Conservation (phyloP, 208 protist species). For the Crithidia fasciculata region DNA sequence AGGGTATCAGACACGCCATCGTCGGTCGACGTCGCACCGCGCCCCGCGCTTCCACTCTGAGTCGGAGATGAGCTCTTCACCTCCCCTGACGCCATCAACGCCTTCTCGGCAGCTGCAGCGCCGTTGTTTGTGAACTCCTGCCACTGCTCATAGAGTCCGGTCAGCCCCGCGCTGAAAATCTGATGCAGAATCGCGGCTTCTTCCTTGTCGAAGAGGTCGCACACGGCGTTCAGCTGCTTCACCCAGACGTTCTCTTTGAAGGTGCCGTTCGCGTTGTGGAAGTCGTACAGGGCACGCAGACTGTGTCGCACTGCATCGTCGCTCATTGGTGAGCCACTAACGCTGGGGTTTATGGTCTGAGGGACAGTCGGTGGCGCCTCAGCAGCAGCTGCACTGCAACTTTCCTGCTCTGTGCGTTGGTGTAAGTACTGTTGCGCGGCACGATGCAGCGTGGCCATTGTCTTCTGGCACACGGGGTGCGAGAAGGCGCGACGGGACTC, state of each 20-base stretch:
- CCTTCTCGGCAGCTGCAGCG: slow-evolving; percentile 24
- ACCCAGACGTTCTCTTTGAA: slow-evolving; percentile 2
- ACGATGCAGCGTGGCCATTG: neutral
- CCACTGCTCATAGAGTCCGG: slow-evolving; percentile 12
- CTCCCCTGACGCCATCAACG: slow-evolving; percentile 4
- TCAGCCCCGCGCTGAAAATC: slow-evolving; percentile 13
- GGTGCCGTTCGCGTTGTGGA: neutral
- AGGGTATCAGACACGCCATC: neutral
- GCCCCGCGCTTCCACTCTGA: neutral
- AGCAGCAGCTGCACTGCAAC: neutral
- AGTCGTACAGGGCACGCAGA: slow-evolving; percentile 15
- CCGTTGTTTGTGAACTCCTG: slow-evolving; percentile 29
- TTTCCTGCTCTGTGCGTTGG: neutral
- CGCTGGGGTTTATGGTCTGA: neutral
- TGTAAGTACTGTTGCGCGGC: neutral
- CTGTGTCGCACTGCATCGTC: neutral
- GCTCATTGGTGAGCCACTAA: neutral
- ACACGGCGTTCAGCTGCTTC: slow-evolving; percentile 17
- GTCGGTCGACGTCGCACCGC: neutral
- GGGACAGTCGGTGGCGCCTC: too few species aligned
- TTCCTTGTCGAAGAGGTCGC: slow-evolving; percentile 23
- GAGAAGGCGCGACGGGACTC: neutral
- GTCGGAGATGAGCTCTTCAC: neutral
- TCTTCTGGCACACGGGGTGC: neutral
- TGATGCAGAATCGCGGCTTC: slow-evolving; percentile 12